Evolutionary conservation across 768 basidiomycete genomes (phyloP).

Genomic region (Lactifluus piperatus): DNA sequence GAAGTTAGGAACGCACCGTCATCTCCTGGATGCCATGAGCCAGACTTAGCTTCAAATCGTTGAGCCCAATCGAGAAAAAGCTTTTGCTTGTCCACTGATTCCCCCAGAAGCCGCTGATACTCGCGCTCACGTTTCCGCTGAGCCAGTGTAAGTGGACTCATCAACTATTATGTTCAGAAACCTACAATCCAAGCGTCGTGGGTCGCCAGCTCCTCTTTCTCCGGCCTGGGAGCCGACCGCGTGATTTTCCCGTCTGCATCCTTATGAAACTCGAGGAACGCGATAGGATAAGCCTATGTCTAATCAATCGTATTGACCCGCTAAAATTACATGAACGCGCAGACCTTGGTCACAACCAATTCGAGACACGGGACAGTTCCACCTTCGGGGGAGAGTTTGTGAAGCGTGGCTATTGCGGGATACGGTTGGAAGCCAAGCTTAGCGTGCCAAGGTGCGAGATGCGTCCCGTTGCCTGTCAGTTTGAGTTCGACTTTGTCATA

Average conservation of each 20-base stretch:
- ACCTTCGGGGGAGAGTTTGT: conserved; percentile 74
- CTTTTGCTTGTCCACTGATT: conserved; percentile 46
- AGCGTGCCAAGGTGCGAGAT: conserved; percentile 80
- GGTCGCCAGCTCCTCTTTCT: conserved; percentile 54
- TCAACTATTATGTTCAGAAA: background rate
- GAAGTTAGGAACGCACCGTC: conserved; percentile 16
- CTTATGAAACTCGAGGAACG: conserved; percentile 62
- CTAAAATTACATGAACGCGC: background rate
- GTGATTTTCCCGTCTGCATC: conserved; percentile 40
- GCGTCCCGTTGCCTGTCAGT: conserved; percentile 78
- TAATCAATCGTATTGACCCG: background rate
- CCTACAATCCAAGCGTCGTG: conserved; percentile 66
- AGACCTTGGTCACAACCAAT: conserved; percentile 58
- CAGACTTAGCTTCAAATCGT: conserved; percentile 52
- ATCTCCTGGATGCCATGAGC: conserved; percentile 22
- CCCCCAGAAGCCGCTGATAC: conserved; percentile 46
- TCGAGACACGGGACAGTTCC: conserved; percentile 71
- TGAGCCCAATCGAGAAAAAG: conserved; percentile 53
- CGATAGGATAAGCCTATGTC: conserved; percentile 58
- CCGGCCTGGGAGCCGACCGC: conserved; percentile 55
- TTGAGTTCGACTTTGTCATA: conserved; percentile 57
- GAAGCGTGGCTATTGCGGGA: conserved; percentile 66
- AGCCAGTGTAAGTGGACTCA: background rate
- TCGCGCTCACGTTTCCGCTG: conserved; percentile 54
- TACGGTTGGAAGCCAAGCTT: conserved; percentile 69